A percentile compares a stretch with the other conserved stretches of the same genome.
Conservation (phyloP, 495 filamentous ascomycete species). For the Trichocladium uniseriatum region DNA sequence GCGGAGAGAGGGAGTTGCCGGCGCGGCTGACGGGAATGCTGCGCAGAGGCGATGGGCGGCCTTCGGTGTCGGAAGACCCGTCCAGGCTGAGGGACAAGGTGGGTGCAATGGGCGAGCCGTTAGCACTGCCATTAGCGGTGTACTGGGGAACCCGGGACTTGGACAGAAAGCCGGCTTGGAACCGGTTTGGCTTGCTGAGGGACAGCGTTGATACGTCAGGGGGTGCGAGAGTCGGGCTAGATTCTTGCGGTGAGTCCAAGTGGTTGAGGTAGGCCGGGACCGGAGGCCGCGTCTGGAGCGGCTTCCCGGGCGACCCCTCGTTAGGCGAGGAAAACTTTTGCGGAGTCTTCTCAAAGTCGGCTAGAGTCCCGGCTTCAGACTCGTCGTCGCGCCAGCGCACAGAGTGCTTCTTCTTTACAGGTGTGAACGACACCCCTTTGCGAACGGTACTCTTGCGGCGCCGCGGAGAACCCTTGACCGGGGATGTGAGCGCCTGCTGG, state of each 20-base stretch:
- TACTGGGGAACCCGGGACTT: slow-evolving; percentile 40
- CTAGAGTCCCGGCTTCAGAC: slow-evolving; percentile 64
- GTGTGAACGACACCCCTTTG: slow-evolving; percentile 76
- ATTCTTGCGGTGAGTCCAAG: slow-evolving; percentile 39
- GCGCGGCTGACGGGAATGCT: slow-evolving; percentile 33
- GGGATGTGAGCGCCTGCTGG: slow-evolving; percentile 35
- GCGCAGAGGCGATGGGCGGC: slow-evolving; percentile 48
- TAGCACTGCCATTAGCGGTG: slow-evolving; percentile 10
- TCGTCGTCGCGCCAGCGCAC: slow-evolving; percentile 94
- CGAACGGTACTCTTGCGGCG: slow-evolving; percentile 63
- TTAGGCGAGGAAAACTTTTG: slow-evolving; percentile 51
- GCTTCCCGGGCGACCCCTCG: slow-evolving; percentile 30
- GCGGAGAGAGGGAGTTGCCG: slow-evolving; percentile 33
- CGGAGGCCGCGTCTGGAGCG: slow-evolving; percentile 19
- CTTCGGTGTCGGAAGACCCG: slow-evolving; percentile 55
- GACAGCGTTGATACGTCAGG: slow-evolving; percentile 32
- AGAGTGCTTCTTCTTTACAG: slow-evolving; percentile 69
- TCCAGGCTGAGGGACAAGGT: slow-evolving; percentile 53
- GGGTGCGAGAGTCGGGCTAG: slow-evolving; percentile 49
- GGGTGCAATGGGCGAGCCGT: slow-evolving; percentile 57
- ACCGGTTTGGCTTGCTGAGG: slow-evolving; percentile 60
- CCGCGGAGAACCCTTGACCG: slow-evolving; percentile 67
- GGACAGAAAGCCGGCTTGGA: slow-evolving; percentile 83
- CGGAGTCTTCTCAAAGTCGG: slow-evolving; percentile 84
- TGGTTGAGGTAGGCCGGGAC: slow-evolving; percentile 36